Evolutionary conservation across 345 rosid species (phyloP).

Genomic region (rapeseed (Brassica napus)): DNA sequence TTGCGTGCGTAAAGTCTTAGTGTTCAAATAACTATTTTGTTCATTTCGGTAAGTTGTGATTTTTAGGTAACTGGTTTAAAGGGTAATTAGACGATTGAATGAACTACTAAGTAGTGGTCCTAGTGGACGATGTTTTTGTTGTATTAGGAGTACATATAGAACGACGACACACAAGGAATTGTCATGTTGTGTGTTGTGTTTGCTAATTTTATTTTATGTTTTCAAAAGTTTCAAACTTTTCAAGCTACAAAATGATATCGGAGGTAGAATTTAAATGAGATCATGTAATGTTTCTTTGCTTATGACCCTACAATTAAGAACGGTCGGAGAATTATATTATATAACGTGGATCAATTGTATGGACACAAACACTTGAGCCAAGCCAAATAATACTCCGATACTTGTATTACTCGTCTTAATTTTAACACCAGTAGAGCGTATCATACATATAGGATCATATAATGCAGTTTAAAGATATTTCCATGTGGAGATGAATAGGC

Average conservation of each 20-base stretch:
- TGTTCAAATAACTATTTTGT: constrained; percentile 12
- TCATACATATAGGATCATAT: background rate
- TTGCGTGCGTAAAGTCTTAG: constrained; percentile 1
- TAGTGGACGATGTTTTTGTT: background rate
- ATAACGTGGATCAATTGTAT: background rate
- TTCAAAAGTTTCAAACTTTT: background rate
- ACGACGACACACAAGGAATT: background rate
- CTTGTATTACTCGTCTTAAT: background rate
- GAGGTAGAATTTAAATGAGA: background rate
- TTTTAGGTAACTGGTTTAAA: constrained; percentile 6
- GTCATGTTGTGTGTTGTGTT: background rate
- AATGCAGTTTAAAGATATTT: constrained; percentile 3
- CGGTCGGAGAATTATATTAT: background rate
- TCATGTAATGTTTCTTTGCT: background rate
- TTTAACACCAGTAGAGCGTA: background rate
- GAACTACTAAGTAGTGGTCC: constrained; percentile 6
- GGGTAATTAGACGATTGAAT: constrained; percentile 14
- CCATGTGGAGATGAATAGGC: constrained; percentile 29
- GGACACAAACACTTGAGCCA: background rate
- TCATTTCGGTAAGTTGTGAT: constrained; percentile 11
- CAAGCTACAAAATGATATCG: background rate
- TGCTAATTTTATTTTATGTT: background rate
- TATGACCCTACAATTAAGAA: background rate
- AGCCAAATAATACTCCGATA: background rate
- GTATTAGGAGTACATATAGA: background rate